Conservation (phyloP, 192 early-diverging fungal genomes). For the Dimargaris xerosporica region DNA sequence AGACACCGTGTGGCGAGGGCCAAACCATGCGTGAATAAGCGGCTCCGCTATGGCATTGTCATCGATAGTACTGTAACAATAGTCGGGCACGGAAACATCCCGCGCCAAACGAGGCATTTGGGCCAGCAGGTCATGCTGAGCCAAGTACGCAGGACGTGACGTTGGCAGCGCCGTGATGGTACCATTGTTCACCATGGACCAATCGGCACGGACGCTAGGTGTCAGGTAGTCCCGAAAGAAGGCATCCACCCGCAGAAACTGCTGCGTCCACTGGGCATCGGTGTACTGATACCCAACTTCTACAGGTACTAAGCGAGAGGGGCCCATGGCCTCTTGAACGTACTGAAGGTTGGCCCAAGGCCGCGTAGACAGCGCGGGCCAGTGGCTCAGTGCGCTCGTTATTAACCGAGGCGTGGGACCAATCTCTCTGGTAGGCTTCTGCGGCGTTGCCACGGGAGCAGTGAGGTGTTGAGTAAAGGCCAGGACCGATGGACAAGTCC, state of each 20-base stretch:
- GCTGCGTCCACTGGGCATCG: constrained; percentile 56
- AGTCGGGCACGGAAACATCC: constrained; percentile 67
- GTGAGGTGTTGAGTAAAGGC: background rate
- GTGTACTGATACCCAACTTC: constrained; percentile 72
- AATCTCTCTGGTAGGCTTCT: background rate
- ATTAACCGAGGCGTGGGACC: constrained; percentile 20
- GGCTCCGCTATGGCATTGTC: constrained; percentile 22
- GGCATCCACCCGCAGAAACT: constrained; percentile 49
- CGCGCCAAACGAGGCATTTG: constrained; percentile 52
- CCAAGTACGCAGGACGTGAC: constrained; percentile 45
- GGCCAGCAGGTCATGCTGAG: constrained; percentile 70
- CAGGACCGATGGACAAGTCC: background rate
- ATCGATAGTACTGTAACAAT: constrained; percentile 41
- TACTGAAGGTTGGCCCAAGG: constrained; percentile 49
- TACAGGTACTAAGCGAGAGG: constrained; percentile 60
- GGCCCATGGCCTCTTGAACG: constrained; percentile 36
- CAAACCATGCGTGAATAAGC: constrained; percentile 54
- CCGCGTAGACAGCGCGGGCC: constrained; percentile 44
- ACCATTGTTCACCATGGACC: background rate
- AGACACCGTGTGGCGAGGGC: constrained; percentile 63
- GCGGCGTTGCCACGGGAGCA: background rate
- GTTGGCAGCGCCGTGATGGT: background rate
- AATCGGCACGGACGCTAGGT: background rate
- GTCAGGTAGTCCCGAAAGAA: constrained; percentile 39
- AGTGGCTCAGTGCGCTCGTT: constrained; percentile 34